Percentiles rank a stretch among this genome's conserved stretches.
Evolutionary conservation across 2,329 filamentous ascomycete genomes (phyloP).

Genomic region (Diaporthe amygdali): DNA sequence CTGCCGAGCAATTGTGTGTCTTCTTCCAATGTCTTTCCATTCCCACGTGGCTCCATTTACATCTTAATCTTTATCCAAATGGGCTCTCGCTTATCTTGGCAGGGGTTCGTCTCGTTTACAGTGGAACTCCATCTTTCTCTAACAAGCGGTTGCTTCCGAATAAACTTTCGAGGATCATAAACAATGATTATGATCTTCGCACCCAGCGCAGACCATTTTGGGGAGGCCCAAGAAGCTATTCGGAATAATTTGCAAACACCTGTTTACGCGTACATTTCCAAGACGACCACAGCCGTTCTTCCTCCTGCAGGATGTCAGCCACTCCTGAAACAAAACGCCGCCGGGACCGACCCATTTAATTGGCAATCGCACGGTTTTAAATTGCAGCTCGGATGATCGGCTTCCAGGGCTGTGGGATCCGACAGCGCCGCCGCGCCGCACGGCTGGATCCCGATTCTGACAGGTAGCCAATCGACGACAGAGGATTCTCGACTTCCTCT

Average conservation of each 20-base stretch:
- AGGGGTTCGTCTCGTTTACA: conserved; percentile 8
- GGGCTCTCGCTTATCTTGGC: conserved; percentile 2
- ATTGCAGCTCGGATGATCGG: conserved; percentile 19
- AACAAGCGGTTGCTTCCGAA: neutral
- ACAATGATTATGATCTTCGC: neutral
- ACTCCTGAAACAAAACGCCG: conserved; percentile 17
- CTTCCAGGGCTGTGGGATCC: neutral
- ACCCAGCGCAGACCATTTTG: neutral
- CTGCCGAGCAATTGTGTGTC: neutral
- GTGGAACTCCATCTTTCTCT: conserved; percentile 17
- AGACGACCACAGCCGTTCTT: neutral
- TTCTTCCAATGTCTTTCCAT: neutral
- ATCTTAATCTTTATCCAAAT: neutral
- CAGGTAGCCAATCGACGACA: conserved; percentile 14
- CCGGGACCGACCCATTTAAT: conserved; percentile 20
- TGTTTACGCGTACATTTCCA: neutral
- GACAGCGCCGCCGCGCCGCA: conserved; percentile 10
- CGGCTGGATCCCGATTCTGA: neutral
- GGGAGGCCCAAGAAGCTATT: neutral
- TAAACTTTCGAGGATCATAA: conserved; percentile 1
- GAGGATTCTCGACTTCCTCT: neutral
- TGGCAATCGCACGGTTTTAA: conserved; percentile 20
- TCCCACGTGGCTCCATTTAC: conserved; percentile 1
- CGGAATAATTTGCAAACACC: neutral
- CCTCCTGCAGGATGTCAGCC: conserved; percentile 15